phyloP scores from a whole-genome alignment of 106 monocot species.

The Platanthera zijinensis region DNA sequence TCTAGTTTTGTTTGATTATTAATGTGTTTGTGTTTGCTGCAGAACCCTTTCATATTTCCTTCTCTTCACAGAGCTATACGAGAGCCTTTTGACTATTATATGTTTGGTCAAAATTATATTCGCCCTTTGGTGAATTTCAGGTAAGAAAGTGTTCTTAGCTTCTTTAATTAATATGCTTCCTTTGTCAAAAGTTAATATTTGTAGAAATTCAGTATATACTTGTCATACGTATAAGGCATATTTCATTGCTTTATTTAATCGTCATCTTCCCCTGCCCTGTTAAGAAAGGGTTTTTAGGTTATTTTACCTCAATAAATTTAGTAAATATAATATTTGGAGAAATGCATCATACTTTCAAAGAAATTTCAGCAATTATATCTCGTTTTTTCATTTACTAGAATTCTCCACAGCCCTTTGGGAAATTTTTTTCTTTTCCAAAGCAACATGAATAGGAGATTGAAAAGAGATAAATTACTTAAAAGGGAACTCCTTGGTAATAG shows the following conservation, averaged over 20 bases:
- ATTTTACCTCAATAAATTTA: no score
- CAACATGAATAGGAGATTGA: no score
- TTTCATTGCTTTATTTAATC: no score
- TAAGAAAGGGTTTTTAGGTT: no score
- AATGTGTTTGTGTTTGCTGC: constrained; percentile 19
- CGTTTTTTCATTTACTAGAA: background rate
- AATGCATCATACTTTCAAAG: background rate
- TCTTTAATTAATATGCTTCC: background rate
- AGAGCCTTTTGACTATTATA: constrained; percentile 93
- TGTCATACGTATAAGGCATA: background rate
- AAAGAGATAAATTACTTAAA: no score
- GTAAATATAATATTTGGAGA: background rate
- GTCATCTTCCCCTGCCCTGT: background rate
- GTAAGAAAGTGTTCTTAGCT: constrained; percentile 19
- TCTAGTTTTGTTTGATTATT: background rate
- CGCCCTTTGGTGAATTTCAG: constrained; percentile 83
- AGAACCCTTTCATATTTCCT: constrained; percentile 72
- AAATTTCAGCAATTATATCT: background rate
- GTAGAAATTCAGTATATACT: background rate
- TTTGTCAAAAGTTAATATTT: background rate
- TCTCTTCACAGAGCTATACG: constrained; percentile 74
- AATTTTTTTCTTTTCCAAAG: no score
- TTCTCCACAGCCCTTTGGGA: background rate
- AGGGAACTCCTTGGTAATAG: no score
- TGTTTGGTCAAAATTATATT: constrained; percentile 90